Conservation (phyloP, 2,329 filamentous ascomycete species). For the Teratosphaeria gauchensis region DNA sequence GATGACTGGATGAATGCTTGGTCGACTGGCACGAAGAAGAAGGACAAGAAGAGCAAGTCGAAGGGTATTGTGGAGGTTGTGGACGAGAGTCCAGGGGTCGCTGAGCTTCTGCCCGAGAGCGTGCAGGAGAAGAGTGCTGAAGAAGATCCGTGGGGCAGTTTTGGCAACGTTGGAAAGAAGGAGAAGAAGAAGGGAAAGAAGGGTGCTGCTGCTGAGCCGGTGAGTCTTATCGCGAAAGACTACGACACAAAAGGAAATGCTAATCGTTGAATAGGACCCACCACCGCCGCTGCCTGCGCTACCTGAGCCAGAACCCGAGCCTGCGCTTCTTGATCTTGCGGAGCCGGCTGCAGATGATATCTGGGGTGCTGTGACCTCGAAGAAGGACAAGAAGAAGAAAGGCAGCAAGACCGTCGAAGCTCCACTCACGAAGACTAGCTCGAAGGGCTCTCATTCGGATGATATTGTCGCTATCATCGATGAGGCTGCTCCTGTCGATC, state of each 20-base stretch:
- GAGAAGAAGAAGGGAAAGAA: conserved; percentile 46
- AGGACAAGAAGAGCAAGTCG: conserved; percentile 38
- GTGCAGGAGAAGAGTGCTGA: conserved; percentile 27
- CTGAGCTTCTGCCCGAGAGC: conserved; percentile 35
- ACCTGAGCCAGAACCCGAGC: conserved; percentile 33
- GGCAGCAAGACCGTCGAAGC: conserved; percentile 11
- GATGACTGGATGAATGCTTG: conserved; percentile 48
- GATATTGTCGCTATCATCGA: conserved; percentile 13
- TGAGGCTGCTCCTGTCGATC: conserved; percentile 9
- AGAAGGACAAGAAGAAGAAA: conserved; percentile 26
- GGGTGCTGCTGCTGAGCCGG: conserved; percentile 14
- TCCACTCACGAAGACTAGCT: conserved; percentile 25
- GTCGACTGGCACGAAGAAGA: conserved; percentile 47
- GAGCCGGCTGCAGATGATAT: conserved; percentile 14
- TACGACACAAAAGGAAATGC: neutral
- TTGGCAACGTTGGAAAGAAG: conserved; percentile 40
- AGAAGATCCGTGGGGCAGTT: conserved; percentile 21
- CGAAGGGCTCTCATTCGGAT: conserved; percentile 14
- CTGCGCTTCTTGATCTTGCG: conserved; percentile 9
- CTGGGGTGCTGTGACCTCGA: conserved; percentile 13
- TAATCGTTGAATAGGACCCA: conserved; percentile 20
- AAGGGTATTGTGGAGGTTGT: conserved; percentile 32
- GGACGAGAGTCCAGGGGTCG: conserved; percentile 22
- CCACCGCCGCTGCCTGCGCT: conserved; percentile 40
- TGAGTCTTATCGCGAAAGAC: neutral